These are phyloP conservation scores for Arthrobotrys entomopaga DNA, from an alignment of 2,329 filamentous ascomycete genomes.

Conservation along the genomic window DNA sequence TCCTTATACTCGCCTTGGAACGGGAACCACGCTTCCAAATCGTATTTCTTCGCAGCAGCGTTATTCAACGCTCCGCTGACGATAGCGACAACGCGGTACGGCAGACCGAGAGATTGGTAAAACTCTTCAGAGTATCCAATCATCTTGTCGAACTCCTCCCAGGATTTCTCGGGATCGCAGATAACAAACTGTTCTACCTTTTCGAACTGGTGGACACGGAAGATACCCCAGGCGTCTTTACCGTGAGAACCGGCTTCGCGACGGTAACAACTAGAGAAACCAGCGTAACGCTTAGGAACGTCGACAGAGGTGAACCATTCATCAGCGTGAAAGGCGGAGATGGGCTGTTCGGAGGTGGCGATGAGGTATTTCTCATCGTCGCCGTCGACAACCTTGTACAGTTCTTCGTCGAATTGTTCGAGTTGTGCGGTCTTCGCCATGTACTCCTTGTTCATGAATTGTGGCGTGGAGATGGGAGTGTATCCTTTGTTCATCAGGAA, in stretches of 20 bases:
- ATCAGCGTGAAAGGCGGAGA: constrained; percentile 89
- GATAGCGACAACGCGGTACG: constrained; percentile 91
- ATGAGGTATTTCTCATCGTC: constrained; percentile 87
- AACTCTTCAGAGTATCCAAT: constrained; percentile 91
- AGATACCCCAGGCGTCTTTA: constrained; percentile 96
- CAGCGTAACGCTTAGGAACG: constrained; percentile 87
- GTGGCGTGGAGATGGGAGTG: constrained; percentile 83
- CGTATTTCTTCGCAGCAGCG: constrained; percentile 88
- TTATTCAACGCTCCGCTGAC: constrained; percentile 97
- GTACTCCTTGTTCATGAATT: constrained; percentile 92
- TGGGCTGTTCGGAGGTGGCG: constrained; percentile 91
- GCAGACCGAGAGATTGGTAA: constrained; percentile 86
- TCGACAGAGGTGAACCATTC: constrained; percentile 90
- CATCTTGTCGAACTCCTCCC: constrained; percentile 94
- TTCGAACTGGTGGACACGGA: constrained; percentile 97
- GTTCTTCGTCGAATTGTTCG: constrained; percentile 95
- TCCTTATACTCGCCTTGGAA: constrained; percentile 99
- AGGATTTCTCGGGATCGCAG: constrained; percentile 87
- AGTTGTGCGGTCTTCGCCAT: constrained; percentile 99
- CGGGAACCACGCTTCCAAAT: constrained; percentile 95
- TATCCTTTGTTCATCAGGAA: constrained; percentile 83
- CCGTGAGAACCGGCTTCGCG: constrained; percentile 93
- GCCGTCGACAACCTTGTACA: constrained; percentile 94
- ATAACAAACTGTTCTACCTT: constrained; percentile 86
- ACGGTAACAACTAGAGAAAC: constrained; percentile 93